A percentile compares a stretch with the other conserved stretches of the same genome.
phyloP scores from a whole-genome alignment of 345 rosid species.

The Hibiscus trionum region DNA sequence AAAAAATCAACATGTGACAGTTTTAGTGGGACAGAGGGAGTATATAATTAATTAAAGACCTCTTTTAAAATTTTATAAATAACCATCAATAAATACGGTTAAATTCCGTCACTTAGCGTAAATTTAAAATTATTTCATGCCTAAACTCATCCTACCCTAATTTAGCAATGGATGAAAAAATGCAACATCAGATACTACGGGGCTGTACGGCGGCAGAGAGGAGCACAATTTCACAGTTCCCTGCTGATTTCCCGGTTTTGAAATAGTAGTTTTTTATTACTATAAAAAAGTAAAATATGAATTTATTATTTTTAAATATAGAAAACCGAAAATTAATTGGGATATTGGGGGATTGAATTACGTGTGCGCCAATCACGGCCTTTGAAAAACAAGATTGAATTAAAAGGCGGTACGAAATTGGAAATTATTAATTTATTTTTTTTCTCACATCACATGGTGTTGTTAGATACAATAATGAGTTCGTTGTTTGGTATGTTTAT shows the following conservation, averaged over 20 bases:
- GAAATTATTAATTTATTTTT: not conserved
- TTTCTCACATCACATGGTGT: not conserved
- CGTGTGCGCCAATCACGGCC: conserved; percentile 64
- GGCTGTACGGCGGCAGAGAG: not conserved
- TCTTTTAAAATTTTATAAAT: no score
- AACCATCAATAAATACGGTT: no score
- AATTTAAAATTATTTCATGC: no score
- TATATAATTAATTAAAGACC: no score
- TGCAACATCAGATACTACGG: conserved; percentile 20
- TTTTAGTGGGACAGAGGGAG: no score
- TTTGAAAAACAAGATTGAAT: not conserved
- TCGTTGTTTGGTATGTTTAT: not conserved
- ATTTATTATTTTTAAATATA: not conserved
- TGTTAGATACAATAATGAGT: conserved; percentile 1
- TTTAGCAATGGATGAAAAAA: not conserved
- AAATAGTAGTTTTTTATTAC: not conserved
- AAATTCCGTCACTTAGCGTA: no score
- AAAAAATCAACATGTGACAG: no score
- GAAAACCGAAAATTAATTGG: no score
- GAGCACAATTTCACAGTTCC: conserved; percentile 31
- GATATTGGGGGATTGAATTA: not conserved
- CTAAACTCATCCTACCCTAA: no score
- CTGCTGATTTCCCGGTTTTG: conserved; percentile 36
- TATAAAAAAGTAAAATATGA: not conserved
- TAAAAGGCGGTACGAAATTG: not conserved